phyloP scores from a whole-genome alignment of 2,329 filamentous ascomycete genomes.

The Aspergillus niger region DNA sequence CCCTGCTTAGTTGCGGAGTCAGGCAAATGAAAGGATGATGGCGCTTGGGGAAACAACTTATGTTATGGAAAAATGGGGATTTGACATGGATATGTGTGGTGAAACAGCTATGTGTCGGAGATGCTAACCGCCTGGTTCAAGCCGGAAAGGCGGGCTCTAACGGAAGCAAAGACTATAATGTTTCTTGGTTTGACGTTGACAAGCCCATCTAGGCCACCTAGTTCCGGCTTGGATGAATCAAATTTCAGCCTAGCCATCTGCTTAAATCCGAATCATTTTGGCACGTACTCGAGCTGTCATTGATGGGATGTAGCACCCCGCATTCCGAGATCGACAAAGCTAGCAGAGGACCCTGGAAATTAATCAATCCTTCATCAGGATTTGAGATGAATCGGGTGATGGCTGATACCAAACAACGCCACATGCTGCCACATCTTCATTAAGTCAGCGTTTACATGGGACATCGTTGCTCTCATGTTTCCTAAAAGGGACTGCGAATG shows the following conservation, averaged over 20 bases:
- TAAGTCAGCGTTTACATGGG: conserved; percentile 5
- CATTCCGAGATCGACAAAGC: conserved; percentile 23
- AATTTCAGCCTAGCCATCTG: not conserved
- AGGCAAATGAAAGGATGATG: conserved; percentile 7
- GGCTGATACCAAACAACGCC: conserved; percentile 18
- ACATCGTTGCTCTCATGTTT: not conserved
- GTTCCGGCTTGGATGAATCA: not conserved
- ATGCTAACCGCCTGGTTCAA: not conserved
- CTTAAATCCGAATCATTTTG: not conserved
- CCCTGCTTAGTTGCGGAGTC: not conserved
- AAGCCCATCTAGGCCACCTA: not conserved
- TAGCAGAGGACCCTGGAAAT: conserved; percentile 13
- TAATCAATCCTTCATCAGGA: conserved; percentile 21
- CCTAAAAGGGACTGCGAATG: not conserved
- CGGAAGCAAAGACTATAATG: not conserved
- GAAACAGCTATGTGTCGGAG: not conserved
- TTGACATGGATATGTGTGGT: not conserved
- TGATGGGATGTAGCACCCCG: conserved; percentile 25
- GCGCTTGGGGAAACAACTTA: not conserved
- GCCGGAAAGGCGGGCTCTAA: not conserved
- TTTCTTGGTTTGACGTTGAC: conserved; percentile 1
- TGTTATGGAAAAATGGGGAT: not conserved
- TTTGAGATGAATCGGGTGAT: conserved; percentile 10
- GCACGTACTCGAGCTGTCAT: conserved; percentile 13
- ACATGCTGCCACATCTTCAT: conserved; percentile 19